Evolutionary conservation across 2,329 filamentous ascomycete species (phyloP).

Genomic region (Teratosphaeria nubilosa): DNA sequence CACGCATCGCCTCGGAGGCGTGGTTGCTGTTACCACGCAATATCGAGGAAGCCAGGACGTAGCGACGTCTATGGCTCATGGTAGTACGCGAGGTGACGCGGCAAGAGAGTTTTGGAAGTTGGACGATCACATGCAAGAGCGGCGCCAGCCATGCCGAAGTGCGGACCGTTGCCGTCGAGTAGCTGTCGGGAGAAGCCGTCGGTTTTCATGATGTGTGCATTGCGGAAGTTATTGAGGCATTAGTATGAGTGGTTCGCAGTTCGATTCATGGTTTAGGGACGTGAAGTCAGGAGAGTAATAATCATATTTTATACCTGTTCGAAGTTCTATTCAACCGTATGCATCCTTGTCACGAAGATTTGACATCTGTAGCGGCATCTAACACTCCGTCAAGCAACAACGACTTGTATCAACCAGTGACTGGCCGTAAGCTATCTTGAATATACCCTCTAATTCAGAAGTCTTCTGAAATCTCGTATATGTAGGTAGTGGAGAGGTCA

Average conservation of each 20-base stretch:
- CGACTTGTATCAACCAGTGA: background rate
- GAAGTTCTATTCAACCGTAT: background rate
- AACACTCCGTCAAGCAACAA: too few species aligned
- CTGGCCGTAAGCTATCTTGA: too few species aligned
- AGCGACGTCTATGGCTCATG: background rate
- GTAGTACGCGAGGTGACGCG: background rate
- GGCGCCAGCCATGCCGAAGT: too few species aligned
- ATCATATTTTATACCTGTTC: background rate
- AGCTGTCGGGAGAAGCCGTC: too few species aligned
- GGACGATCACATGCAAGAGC: background rate
- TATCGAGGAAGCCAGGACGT: background rate
- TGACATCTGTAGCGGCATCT: too few species aligned
- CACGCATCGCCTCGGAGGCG: background rate
- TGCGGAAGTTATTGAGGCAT: too few species aligned
- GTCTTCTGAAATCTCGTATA: background rate
- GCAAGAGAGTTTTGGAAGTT: background rate
- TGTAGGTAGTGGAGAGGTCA: slow-evolving; percentile 16
- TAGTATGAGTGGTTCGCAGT: too few species aligned
- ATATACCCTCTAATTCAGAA: too few species aligned
- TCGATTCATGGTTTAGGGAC: too few species aligned
- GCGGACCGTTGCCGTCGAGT: background rate
- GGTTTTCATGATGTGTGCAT: too few species aligned
- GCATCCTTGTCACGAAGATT: too few species aligned
- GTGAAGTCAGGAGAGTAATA: too few species aligned
- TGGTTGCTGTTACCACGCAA: background rate